Evolutionary conservation across 2,329 filamentous ascomycete species (phyloP).

Genomic region (Akanthomyces dipterigenus): DNA sequence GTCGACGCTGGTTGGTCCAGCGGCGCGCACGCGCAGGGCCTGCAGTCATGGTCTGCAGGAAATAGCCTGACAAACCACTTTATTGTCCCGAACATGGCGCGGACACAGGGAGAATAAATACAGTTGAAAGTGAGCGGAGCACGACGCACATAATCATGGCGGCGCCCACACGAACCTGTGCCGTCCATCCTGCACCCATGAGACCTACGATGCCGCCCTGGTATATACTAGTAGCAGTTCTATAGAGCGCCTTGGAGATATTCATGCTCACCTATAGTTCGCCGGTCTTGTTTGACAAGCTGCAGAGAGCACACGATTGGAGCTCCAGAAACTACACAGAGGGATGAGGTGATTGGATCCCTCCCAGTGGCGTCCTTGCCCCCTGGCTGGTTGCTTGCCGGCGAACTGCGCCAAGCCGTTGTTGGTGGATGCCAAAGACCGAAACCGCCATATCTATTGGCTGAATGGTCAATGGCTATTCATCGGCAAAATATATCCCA

Average conservation of each 20-base stretch:
- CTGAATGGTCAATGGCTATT: not conserved
- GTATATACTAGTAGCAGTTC: too few species aligned
- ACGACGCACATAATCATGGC: not conserved
- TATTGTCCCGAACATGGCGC: not conserved
- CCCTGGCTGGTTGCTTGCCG: not conserved
- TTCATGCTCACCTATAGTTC: not conserved
- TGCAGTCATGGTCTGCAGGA: not conserved
- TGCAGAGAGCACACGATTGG: not conserved
- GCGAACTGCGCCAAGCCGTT: not conserved
- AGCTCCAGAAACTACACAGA: not conserved
- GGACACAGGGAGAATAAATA: not conserved
- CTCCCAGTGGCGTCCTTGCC: not conserved
- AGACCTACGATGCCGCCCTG: not conserved
- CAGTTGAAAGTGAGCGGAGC: not conserved
- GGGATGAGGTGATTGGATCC: not conserved
- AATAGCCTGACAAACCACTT: slow-evolving; percentile 8
- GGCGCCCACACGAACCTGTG: not conserved
- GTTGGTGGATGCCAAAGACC: not conserved
- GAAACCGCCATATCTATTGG: not conserved
- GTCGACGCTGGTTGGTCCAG: not conserved
- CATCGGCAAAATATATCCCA: too few species aligned
- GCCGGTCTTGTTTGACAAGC: not conserved
- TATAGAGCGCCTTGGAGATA: too few species aligned
- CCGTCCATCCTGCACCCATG: not conserved
- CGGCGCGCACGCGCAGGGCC: not conserved